Evolutionary conservation across 2,329 filamentous ascomycete species (phyloP), one percentile per base, ranked within the genome.

Genomic region (Rutstroemia sp.): DNA sequence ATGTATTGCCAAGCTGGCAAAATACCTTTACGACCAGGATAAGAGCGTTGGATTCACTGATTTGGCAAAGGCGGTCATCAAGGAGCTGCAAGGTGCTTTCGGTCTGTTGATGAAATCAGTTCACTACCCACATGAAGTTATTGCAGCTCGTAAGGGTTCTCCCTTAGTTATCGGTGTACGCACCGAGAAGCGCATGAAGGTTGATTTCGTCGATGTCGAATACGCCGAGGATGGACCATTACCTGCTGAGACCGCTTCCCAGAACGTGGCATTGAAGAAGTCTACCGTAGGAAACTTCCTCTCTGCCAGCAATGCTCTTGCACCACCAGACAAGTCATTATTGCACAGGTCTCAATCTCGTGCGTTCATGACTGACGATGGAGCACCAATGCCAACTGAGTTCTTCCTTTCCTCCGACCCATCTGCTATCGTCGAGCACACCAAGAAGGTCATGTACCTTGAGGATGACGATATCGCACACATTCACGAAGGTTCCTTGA

Each of bases 391-490:
- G 83, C 92, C 94, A 62, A 92, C 92, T 68, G 94, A 99, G 75
- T 99, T 99, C 80, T 99, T 97, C 85, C 84, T 99, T 65, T 99
- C 94, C 58, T 99, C 94, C 58, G 94, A 99, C 75, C 94, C 94
- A 18, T 96, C 94, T 44, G 92, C 94, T 69, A 96, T 99, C 69
- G 88, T 99, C 66, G 94, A 99, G 81, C 94, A 99, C 82, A 99
- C 94, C 73, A 99, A 99, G 85, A 99, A 97, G 83, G 94, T 99
- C 63, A 86, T 99, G 75, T 99, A 99, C 80, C 87, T 99, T 56
- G 94, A 99, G 80, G 94, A 99, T 72, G 94, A 99, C 73, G 94
- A 99, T 72, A 97, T 99, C 79, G 94, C 94, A 64, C 94, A 99
- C 79, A 96, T 99, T 69, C 94, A 97, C 78, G 94, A 99, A 77